Percentiles rank a stretch among this genome's conserved stretches.
Conservation (phyloP, 2,329 filamentous ascomycete genomes). For the Pestalotiopsis sp. region DNA sequence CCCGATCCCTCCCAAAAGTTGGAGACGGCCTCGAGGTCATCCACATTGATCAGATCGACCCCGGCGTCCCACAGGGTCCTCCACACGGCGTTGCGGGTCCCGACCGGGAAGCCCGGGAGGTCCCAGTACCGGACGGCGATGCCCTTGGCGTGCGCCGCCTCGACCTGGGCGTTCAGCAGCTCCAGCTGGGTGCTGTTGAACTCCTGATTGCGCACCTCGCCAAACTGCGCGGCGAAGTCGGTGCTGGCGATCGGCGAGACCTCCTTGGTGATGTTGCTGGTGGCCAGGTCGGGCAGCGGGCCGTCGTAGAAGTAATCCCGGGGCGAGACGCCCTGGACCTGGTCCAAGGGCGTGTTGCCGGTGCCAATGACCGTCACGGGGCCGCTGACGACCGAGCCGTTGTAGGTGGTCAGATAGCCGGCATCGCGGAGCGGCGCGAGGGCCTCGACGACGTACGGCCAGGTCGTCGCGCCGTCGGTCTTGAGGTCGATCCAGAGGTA, state of each 20-base stretch:
- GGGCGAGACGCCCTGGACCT: constrained; percentile 49
- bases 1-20: constrained; percentile 15
- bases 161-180: constrained; percentile 55
- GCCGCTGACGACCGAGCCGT: constrained; percentile 51
- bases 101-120: constrained; percentile 60
- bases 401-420: constrained; percentile 55
- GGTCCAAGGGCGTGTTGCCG: constrained; percentile 60
- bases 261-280: constrained; percentile 25
- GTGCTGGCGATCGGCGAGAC: constrained; percentile 31
- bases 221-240: constrained; percentile 39
- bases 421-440: constrained; percentile 58
- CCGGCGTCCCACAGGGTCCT: constrained; percentile 57
- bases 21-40: constrained; percentile 60
- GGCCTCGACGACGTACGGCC: constrained; percentile 52
- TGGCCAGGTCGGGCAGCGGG: constrained; percentile 24
- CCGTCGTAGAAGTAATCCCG: constrained; percentile 66
- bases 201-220: constrained; percentile 34
- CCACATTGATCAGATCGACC: constrained; percentile 65
- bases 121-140: constrained; percentile 67
- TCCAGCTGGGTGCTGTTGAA: constrained; percentile 52
- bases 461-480: constrained; percentile 51
- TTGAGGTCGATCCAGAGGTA: constrained; percentile 72
- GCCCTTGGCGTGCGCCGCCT: constrained; percentile 55
- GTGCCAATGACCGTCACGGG: constrained; percentile 70
- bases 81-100: constrained; percentile 63